Evolutionary conservation across 2,329 filamentous ascomycete genomes (phyloP).

Genomic region (Claviceps paspali): DNA sequence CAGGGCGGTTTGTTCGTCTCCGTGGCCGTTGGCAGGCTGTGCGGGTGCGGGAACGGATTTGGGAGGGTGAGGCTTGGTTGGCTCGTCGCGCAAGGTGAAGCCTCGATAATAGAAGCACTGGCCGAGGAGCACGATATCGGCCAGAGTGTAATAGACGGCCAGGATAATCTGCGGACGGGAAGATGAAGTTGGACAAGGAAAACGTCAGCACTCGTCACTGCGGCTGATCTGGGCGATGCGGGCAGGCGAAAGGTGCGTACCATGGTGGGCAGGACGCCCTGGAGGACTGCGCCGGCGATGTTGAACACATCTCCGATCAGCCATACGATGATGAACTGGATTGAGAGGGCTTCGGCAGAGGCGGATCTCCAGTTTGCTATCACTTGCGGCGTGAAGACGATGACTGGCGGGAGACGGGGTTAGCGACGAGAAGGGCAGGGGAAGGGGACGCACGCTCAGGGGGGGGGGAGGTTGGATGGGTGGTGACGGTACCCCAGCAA

Average conservation of each 20-base stretch:
- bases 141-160: slow-evolving; percentile 86
- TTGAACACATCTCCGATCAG: slow-evolving; percentile 92
- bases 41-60: slow-evolving; percentile 21
- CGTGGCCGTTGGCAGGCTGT: slow-evolving; percentile 18
- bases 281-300: slow-evolving; percentile 78
- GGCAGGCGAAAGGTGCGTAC: too few species aligned
- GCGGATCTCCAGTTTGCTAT: slow-evolving; percentile 80
- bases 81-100: slow-evolving; percentile 49
- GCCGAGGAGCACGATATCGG: slow-evolving; percentile 71
- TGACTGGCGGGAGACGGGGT: slow-evolving; percentile 32
- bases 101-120: slow-evolving; percentile 96
- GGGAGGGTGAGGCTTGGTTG: slow-evolving; percentile 23
- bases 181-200: not conserved
- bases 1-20: slow-evolving; percentile 39
- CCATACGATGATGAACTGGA: slow-evolving; percentile 90
- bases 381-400: slow-evolving; percentile 95
- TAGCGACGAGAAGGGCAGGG: not conserved
- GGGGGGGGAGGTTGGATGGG: not conserved
- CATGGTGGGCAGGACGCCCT: slow-evolving; percentile 90
- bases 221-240: too few species aligned
- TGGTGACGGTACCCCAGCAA: slow-evolving; percentile 48
- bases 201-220: too few species aligned
- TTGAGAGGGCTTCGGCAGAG: slow-evolving; percentile 75
- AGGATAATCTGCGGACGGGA: slow-evolving; percentile 49
- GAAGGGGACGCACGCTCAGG: not conserved